Percentiles rank a stretch among this genome's conserved stretches.
These are phyloP conservation scores for Exophiala lecanii-corni DNA, from an alignment of 2,329 filamentous ascomycete genomes.

Conservation along the genomic window DNA sequence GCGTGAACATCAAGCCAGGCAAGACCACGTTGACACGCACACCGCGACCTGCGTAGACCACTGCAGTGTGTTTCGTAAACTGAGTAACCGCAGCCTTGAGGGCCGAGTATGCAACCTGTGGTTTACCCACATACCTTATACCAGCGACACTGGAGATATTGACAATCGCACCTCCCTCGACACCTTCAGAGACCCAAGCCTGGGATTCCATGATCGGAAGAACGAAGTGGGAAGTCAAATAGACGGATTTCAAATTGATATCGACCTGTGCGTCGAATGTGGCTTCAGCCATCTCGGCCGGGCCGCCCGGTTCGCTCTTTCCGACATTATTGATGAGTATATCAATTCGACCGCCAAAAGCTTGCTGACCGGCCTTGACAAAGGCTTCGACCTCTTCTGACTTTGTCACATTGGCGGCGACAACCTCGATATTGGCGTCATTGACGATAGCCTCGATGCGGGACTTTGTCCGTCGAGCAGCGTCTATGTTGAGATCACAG, in stretches of 20 bases:
- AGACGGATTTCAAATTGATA: slow-evolving; percentile 54
- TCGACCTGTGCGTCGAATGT: slow-evolving; percentile 51
- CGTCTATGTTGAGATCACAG: slow-evolving; percentile 15
- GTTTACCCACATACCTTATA: slow-evolving; percentile 48
- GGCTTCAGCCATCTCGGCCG: slow-evolving; percentile 46
- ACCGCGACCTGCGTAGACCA: slow-evolving; percentile 44
- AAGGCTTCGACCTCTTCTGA: slow-evolving; percentile 49
- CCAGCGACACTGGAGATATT: slow-evolving; percentile 51
- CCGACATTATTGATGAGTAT: slow-evolving; percentile 60
- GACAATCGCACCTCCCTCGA: slow-evolving; percentile 41
- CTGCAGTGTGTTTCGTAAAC: slow-evolving; percentile 45
- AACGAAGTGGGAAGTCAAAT: slow-evolving; percentile 49
- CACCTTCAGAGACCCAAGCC: not conserved
- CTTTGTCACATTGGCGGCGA: slow-evolving; percentile 27
- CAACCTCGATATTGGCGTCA: slow-evolving; percentile 14
- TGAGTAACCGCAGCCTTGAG: slow-evolving; percentile 47
- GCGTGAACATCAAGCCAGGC: slow-evolving; percentile 55
- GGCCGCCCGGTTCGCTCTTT: slow-evolving; percentile 49
- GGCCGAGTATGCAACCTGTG: slow-evolving; percentile 49
- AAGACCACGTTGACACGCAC: slow-evolving; percentile 53
- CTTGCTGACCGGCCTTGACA: slow-evolving; percentile 48
- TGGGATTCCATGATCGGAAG: slow-evolving; percentile 54
- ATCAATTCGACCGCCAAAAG: slow-evolving; percentile 52
- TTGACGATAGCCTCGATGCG: slow-evolving; percentile 11
- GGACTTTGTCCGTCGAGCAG: slow-evolving; percentile 11